Base-by-base conservation (phyloP, 768 basidiomycete genomes). In the Podaxis sp. region DNA sequence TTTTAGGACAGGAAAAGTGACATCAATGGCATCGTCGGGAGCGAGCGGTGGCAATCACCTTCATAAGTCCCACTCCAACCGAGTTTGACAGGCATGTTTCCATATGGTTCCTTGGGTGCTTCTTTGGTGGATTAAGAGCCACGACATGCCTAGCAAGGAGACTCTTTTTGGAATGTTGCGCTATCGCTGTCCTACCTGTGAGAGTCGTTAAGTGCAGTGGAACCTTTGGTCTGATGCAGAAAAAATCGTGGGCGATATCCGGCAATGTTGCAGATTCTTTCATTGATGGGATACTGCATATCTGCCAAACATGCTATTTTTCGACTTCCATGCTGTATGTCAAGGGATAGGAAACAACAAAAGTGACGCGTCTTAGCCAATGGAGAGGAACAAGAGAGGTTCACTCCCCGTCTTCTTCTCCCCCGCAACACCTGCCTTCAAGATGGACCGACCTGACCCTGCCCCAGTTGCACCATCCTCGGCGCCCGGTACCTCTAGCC, bases 261-360 rank as follows among this genome's bases (percentile, higher is more conserved):
- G 2, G 44, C 6, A 46, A 46, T 46, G 4, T 19, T 46, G 44
- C 7, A 9, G 11, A 44, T 12, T 4, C n/a, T 13, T n/a, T n/a
- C n/a, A 44, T 17, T 17, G n/a, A 44, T n/a, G n/a, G 9, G 33
- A 44, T 44, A 6, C 4, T 15, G 19, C 15, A 46, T 46, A 46
- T 46, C n/a, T 22, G 17, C 7, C 40, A 17, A 15, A 6, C 17
- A 42, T 42, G 40, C 12, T 42, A 42, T 6, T 26, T 19, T 39
- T 44, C 53, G 59, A 44, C 59, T 56, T 55, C 59, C 55, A 28
- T 39, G 54, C 52, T 42, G 15, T 19, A 30, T 59, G 49, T 59
- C 57, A 59, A 51, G 38, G 26, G 13, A 8, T 22, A 42, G 13
- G 9, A 9, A 30, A 9, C 11, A 59, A 53, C 36, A 48, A 52